Conservation (phyloP, 768 basidiomycete species). For the Melanogaster broomeanus region DNA sequence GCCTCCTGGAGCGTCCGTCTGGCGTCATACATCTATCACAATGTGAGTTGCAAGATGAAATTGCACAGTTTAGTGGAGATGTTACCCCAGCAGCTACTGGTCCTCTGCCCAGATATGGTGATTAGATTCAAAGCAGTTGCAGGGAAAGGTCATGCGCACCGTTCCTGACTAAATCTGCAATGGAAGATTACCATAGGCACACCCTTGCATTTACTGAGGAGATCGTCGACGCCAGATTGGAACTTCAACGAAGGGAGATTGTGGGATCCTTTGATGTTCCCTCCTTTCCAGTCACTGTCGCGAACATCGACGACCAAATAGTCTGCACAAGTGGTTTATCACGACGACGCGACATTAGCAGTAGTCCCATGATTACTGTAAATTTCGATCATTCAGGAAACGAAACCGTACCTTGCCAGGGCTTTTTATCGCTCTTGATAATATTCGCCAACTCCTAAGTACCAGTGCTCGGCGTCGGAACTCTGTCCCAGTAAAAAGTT, state of each 20-base stretch:
- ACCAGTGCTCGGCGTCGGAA: conserved; percentile 13
- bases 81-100: conserved; percentile 76
- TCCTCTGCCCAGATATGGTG: conserved; percentile 46
- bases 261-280: conserved; percentile 69
- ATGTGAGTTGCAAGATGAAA: conserved; percentile 7
- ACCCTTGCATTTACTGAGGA: conserved; percentile 61
- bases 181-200: conserved; percentile 74
- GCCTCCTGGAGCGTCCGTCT: conserved; percentile 48
- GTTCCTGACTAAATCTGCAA: conserved; percentile 72
- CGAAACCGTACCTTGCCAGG: conserved; percentile 39
- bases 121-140: conserved; percentile 4
- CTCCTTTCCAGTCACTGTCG: conserved; percentile 79
- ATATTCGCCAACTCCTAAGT: conserved; percentile 74
- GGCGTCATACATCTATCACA: conserved; percentile 63
- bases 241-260: conserved; percentile 68
- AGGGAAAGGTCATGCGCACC: conserved; percentile 47
- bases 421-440: conserved; percentile 64
- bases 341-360: not conserved
- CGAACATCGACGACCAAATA: conserved; percentile 83
- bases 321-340: conserved; percentile 37
- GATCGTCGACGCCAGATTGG: conserved; percentile 51
- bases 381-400: not conserved
- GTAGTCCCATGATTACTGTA: too few relatives aligned
- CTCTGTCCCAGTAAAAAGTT: conserved; percentile 3
- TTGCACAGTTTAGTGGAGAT: not conserved